These are phyloP conservation scores for Zygnema cylindricum DNA, from an alignment of 139 green algal genomes.

Conservation along the genomic window DNA sequence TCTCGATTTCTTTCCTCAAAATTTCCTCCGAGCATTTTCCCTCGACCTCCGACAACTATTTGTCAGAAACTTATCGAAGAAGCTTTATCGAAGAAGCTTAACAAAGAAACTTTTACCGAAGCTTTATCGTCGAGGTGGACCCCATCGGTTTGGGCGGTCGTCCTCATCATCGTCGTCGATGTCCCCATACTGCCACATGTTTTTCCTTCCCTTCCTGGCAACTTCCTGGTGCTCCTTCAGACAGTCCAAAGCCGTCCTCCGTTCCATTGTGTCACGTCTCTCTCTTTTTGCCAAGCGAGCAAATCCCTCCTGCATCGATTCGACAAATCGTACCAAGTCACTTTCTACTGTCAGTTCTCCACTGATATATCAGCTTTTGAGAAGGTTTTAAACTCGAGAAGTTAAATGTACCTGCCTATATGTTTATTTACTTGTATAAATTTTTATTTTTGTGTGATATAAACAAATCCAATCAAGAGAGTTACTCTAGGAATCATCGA, in stretches of 20 bases:
- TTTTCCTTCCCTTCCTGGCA: slow-evolving; percentile 71
- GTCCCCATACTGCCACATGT: slow-evolving; percentile 88
- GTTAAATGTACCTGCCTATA: no score
- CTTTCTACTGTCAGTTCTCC: not conserved
- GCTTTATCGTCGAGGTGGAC: not conserved
- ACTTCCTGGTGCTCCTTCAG: slow-evolving; percentile 74
- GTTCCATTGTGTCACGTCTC: not conserved
- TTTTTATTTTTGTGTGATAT: no score
- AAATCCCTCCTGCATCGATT: slow-evolving; percentile 43
- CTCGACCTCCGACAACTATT: not conserved
- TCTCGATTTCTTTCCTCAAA: no score
- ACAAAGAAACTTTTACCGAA: no score
- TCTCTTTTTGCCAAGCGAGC: slow-evolving; percentile 41
- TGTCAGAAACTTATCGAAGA: no score
- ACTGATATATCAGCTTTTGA: not conserved
- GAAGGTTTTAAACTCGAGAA: no score
- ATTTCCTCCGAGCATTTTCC: not conserved
- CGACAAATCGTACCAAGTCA: not conserved
- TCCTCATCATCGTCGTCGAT: slow-evolving; percentile 78
- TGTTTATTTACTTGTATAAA: no score
- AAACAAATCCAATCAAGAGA: no score
- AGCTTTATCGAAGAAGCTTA: no score
- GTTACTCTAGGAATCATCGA: no score
- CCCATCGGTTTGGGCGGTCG: not conserved
- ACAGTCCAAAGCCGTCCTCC: slow-evolving; percentile 28